Conservation (phyloP, 2,329 filamentous ascomycete genomes). For the Didymella sp. region DNA sequence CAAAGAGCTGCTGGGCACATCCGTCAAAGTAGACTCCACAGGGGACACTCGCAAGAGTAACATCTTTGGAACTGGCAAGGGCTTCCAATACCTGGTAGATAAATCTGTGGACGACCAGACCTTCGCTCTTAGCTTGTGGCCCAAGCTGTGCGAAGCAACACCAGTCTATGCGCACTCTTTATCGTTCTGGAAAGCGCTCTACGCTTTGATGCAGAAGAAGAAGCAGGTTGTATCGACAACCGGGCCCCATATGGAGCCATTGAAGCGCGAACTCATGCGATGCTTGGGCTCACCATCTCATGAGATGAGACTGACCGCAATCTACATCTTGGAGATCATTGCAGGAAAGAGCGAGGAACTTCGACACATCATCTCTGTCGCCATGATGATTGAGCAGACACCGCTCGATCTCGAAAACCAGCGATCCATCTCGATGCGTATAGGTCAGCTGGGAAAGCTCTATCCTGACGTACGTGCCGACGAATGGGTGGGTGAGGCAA, state of each 20-base stretch:
- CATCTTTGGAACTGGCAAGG: slow-evolving; percentile 74
- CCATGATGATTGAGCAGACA: slow-evolving; percentile 81
- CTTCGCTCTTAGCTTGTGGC: slow-evolving; percentile 61
- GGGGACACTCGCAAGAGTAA: slow-evolving; percentile 20
- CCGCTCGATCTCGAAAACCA: slow-evolving; percentile 78
- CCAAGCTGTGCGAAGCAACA: slow-evolving; percentile 70
- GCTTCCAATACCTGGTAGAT: slow-evolving; percentile 74
- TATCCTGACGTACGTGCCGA: slow-evolving; percentile 67
- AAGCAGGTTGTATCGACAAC: slow-evolving; percentile 58
- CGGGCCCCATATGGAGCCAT: slow-evolving; percentile 64
- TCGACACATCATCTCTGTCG: slow-evolving; percentile 64
- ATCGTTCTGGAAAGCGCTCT: slow-evolving; percentile 43
- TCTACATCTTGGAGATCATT: slow-evolving; percentile 74
- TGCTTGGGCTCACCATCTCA: slow-evolving; percentile 81
- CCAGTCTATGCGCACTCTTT: slow-evolving; percentile 66
- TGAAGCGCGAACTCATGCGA: slow-evolving; percentile 70
- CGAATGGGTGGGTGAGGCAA: slow-evolving; percentile 71
- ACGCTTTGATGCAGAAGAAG: slow-evolving; percentile 70
- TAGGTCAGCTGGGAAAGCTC: slow-evolving; percentile 74
- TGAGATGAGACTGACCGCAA: slow-evolving; percentile 72
- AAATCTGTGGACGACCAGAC: slow-evolving; percentile 62
- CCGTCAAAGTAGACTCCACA: slow-evolving; percentile 18
- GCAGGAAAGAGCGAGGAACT: slow-evolving; percentile 57
- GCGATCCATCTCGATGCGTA: slow-evolving; percentile 80
- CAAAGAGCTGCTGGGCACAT: slow-evolving; percentile 27